A percentile compares a stretch with the other conserved stretches of the same genome.
Evolutionary conservation across 1,139 yeast genomes (phyloP).

Genomic region (Geotrichum cucujoidarum): DNA sequence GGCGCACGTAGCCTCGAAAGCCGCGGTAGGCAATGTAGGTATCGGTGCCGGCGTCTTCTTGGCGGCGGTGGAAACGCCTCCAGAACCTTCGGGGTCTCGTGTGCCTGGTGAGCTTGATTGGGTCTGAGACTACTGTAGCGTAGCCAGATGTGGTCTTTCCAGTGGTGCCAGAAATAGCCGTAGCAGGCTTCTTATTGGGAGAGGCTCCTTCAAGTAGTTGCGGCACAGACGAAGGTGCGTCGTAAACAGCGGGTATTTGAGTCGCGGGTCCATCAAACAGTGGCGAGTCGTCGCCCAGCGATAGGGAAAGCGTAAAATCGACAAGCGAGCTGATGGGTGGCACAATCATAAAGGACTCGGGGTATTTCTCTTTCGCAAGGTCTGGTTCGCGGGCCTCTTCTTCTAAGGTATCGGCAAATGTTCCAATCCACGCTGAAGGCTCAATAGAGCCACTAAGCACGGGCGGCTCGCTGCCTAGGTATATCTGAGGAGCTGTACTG

Average conservation of each 20-base stretch:
- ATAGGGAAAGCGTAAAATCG: slow-evolving; percentile 7
- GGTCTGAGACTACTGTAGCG: slow-evolving; percentile 7
- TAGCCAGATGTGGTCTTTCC: neutral
- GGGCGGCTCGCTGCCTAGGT: slow-evolving; percentile 12
- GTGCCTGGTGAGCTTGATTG: slow-evolving; percentile 2
- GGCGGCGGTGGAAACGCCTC: neutral
- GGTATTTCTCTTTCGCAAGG: slow-evolving; percentile 6
- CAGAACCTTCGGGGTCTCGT: slow-evolving; percentile 6
- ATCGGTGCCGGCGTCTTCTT: neutral
- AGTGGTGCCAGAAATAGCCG: neutral
- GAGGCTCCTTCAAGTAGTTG: neutral
- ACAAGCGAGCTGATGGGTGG: slow-evolving; percentile 13
- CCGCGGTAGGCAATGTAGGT: slow-evolving; percentile 8
- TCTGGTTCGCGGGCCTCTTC: slow-evolving; percentile 1
- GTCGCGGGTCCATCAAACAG: neutral
- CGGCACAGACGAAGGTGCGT: neutral
- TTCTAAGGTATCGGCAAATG: neutral
- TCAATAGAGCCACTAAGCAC: neutral
- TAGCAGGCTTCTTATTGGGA: neutral
- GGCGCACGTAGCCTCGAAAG: slow-evolving; percentile 7
- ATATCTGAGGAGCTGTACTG: neutral
- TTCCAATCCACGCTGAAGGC: neutral
- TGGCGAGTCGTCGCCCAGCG: neutral
- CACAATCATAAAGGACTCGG: slow-evolving; percentile 11
- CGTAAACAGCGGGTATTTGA: too few relatives aligned